Conservation (phyloP, 2,329 filamentous ascomycete species). For the Xylaria multiplex region DNA sequence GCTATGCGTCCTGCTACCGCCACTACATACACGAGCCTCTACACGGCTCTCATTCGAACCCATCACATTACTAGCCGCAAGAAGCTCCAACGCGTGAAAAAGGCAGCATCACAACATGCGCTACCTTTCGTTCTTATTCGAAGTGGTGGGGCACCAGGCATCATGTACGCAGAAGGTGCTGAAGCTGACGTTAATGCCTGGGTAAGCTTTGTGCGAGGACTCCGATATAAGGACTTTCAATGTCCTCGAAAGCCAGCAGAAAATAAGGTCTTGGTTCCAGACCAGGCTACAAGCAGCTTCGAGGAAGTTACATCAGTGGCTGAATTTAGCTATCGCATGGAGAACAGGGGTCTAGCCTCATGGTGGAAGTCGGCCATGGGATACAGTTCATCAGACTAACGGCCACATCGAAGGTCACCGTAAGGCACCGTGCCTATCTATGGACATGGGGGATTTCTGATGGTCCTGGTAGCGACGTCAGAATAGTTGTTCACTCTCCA, state of each 20-base stretch:
- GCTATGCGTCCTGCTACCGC: conserved; percentile 20
- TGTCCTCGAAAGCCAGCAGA: conserved; percentile 64
- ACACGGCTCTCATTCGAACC: conserved; percentile 74
- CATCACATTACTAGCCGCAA: conserved; percentile 86
- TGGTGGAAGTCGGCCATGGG: conserved; percentile 80
- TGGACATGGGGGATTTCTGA: not conserved
- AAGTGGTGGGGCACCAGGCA: conserved; percentile 74
- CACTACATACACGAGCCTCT: conserved; percentile 39
- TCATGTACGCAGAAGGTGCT: conserved; percentile 78
- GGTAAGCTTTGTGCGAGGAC: conserved; percentile 70
- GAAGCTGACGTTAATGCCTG: conserved; percentile 66
- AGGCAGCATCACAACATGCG: conserved; percentile 69
- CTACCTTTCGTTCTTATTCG: conserved; percentile 73
- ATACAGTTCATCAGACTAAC: conserved; percentile 47
- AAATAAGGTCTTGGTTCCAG: conserved; percentile 30
- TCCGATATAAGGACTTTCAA: conserved; percentile 79
- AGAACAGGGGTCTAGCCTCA: conserved; percentile 62
- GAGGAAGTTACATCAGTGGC: conserved; percentile 71
- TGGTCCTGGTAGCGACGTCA: not conserved
- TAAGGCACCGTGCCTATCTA: not conserved
- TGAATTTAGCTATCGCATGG: conserved; percentile 72
- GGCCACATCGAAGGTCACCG: not conserved
- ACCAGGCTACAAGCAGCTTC: conserved; percentile 48
- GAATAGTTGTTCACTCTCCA: not conserved
- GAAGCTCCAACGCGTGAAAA: conserved; percentile 69